Percentiles rank a stretch among this genome's conserved stretches.
phyloP scores from a whole-genome alignment of 345 rosid species.

The Rhizophora mangle region DNA sequence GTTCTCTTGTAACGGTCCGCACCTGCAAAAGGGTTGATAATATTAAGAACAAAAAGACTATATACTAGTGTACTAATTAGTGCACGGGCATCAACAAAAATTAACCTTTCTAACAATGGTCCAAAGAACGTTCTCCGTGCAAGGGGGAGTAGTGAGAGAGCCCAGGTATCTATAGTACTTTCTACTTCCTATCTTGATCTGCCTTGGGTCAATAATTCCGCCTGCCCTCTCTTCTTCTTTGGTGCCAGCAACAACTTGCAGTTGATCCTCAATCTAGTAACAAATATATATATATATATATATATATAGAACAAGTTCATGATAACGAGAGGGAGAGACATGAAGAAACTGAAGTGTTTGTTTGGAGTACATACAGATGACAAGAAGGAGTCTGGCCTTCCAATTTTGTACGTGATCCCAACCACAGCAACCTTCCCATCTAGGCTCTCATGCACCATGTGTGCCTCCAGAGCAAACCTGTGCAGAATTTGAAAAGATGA shows the following conservation, averaged over 20 bases:
- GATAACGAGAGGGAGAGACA: background rate
- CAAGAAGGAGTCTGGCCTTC: conserved; percentile 65
- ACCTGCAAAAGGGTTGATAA: conserved; percentile 31
- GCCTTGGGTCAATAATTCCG: conserved; percentile 53
- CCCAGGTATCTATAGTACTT: conserved; percentile 76
- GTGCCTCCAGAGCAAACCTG: conserved; percentile 64
- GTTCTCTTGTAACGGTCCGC: conserved; percentile 55
- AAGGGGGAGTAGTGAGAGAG: conserved; percentile 88
- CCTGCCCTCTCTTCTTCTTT: conserved; percentile 25
- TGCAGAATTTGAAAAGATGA: background rate
- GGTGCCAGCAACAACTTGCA: conserved; percentile 33
- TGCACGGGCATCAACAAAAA: background rate
- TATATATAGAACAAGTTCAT: background rate
- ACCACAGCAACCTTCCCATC: conserved; percentile 62
- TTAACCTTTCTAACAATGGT: conserved; percentile 60
- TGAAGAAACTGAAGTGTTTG: too few species aligned
- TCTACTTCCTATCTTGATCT: conserved; percentile 49
- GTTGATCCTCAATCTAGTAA: conserved; percentile 40
- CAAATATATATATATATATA: background rate
- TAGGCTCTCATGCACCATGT: conserved; percentile 69
- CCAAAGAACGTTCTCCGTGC: conserved; percentile 74
- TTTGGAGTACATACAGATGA: conserved; percentile 31
- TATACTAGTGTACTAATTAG: background rate
- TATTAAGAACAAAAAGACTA: too few species aligned
- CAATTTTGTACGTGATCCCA: conserved; percentile 62